phyloP scores from a whole-genome alignment of 257 asterid species.

The Solanum medicagineum region DNA sequence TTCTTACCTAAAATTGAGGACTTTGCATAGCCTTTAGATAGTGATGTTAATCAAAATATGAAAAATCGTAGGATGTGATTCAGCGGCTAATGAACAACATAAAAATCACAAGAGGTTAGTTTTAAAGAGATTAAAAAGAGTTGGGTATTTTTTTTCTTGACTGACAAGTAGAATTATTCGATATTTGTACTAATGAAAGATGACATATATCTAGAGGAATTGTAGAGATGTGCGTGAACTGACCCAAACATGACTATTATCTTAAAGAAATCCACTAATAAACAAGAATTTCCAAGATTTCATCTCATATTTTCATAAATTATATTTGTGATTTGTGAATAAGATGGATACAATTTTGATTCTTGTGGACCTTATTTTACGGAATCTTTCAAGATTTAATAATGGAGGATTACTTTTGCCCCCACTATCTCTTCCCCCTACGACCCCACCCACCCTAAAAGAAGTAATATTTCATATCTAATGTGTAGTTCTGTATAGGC shows the following conservation, averaged over 20 bases:
- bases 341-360: neutral
- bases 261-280: neutral
- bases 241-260: neutral
- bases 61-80: neutral
- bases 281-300: neutral
- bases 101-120: neutral
- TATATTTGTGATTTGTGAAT: neutral
- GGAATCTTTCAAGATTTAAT: neutral
- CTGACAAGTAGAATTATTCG: neutral
- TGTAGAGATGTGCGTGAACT: neutral
- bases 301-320: neutral
- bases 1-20: slow-evolving; percentile 20
- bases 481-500: neutral
- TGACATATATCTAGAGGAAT: neutral
- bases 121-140: neutral
- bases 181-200: rapidly evolving
- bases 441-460: neutral
- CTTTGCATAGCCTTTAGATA: neutral
- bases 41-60: neutral
- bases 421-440: neutral
- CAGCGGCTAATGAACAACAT: neutral
- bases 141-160: neutral
- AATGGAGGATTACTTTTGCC: neutral
- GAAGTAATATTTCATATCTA: neutral
- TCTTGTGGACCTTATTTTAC: neutral